Conservation (phyloP, 306 rosid species). For the Glycine soja region DNA sequence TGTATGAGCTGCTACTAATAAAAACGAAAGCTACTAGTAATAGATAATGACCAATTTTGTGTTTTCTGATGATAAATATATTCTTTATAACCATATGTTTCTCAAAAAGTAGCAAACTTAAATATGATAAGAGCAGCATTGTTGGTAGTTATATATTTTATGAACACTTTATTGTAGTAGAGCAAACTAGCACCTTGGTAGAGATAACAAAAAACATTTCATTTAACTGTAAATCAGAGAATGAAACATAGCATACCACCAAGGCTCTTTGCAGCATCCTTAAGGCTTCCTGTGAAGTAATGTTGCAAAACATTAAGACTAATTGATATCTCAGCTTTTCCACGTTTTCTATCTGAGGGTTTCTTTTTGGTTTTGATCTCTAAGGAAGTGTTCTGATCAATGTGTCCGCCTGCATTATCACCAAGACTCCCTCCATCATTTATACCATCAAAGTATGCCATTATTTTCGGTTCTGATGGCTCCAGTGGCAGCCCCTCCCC, state of each 20-base stretch:
- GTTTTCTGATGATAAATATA: background rate
- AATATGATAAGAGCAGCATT: background rate
- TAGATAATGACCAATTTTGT: background rate
- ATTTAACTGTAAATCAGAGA: constrained; percentile 2
- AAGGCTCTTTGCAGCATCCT: constrained; percentile 96
- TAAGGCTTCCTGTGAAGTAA: constrained; percentile 88
- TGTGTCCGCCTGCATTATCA: constrained; percentile 48
- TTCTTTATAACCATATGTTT: background rate
- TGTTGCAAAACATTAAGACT: constrained; percentile 83
- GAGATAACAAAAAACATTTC: constrained; percentile 18
- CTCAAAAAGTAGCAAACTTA: background rate
- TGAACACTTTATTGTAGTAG: constrained; percentile 2
- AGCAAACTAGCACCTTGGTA: background rate
- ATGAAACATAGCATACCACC: constrained; percentile 73
- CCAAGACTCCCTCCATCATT: constrained; percentile 50
- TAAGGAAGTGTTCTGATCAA: constrained; percentile 47
- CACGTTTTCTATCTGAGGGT: constrained; percentile 78
- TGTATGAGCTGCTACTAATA: constrained; percentile 4
- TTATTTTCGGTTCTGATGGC: constrained; percentile 44
- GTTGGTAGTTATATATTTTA: constrained; percentile 13
- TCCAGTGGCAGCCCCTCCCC: constrained; percentile 52
- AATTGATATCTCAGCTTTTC: constrained; percentile 87
- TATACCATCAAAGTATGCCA: constrained; percentile 36
- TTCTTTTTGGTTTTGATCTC: constrained; percentile 62
- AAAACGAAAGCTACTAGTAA: background rate